phyloP scores from a whole-genome alignment of 306 rosid genomes.

The Pyrus pyrifolia region DNA sequence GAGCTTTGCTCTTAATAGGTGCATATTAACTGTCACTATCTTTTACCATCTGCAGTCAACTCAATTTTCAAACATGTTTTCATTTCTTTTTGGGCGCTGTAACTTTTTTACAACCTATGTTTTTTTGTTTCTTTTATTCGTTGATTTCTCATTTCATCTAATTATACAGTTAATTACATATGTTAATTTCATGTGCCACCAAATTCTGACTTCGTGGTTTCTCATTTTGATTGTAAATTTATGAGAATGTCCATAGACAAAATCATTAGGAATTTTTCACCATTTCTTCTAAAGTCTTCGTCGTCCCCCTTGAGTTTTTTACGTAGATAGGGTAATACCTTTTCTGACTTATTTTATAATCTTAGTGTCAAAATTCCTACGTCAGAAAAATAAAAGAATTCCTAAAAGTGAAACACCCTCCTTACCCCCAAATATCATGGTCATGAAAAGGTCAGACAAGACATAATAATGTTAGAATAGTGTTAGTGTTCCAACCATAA shows the following conservation, averaged over 20 bases:
- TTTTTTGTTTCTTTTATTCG: too few species aligned
- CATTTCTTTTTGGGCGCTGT: not conserved
- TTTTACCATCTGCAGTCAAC: too few species aligned
- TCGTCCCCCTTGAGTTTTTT: not conserved
- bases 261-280: too few species aligned
- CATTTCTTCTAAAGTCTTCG: not conserved
- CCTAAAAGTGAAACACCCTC: conserved; percentile 26
- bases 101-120: not conserved
- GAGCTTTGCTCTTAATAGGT: conserved; percentile 98
- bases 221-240: not conserved
- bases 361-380: not conserved
- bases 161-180: too few species aligned
- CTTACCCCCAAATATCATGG: conserved; percentile 26
- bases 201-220: not conserved
- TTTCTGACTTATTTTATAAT: not conserved
- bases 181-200: too few species aligned
- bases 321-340: not conserved
- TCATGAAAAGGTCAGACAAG: conserved; percentile 55
- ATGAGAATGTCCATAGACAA: not conserved
- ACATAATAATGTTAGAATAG: not conserved
- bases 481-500: not conserved
- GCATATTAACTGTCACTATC: not conserved
- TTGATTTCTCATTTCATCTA: not conserved
- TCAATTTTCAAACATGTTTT: not conserved
- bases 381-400: conserved; percentile 2